phyloP scores from a whole-genome alignment of 2,329 filamentous ascomycete genomes.

The Geoglossum cookeanum region DNA sequence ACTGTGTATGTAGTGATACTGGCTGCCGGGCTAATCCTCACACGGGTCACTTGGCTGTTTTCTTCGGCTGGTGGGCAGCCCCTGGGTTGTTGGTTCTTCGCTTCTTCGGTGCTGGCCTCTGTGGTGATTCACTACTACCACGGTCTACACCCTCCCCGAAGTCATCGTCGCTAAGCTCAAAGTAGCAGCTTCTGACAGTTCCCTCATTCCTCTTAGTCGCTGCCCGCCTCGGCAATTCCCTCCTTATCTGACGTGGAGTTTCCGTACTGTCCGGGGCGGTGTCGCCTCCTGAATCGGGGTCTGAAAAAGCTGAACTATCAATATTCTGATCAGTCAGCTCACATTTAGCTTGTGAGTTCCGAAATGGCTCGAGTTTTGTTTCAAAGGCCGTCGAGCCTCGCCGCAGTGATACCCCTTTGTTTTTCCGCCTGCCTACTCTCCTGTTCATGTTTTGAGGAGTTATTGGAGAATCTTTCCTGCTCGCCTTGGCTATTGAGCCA shows the following conservation, averaged over 20 bases:
- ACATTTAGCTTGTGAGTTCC: neutral
- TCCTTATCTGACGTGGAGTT: constrained; percentile 7
- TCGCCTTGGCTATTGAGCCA: neutral
- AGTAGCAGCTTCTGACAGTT: constrained; percentile 7
- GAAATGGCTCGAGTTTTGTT: neutral
- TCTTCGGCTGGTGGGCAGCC: too few relatives aligned
- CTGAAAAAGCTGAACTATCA: constrained; percentile 23
- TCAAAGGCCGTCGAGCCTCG: neutral
- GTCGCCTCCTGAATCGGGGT: constrained; percentile 6
- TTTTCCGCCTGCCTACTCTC: neutral
- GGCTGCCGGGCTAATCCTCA: too few relatives aligned
- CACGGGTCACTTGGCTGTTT: too few relatives aligned
- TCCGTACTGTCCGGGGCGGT: too few relatives aligned
- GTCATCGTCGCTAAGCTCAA: neutral
- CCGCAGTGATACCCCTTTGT: neutral
- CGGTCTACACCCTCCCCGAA: neutral
- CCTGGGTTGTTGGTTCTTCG: neutral
- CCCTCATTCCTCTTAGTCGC: constrained; percentile 6
- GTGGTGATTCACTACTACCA: neutral
- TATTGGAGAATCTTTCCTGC: neutral
- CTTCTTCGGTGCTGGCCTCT: neutral
- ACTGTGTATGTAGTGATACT: too few relatives aligned
- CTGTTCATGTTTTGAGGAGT: neutral
- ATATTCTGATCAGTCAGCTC: neutral
- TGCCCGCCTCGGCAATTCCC: constrained; percentile 3